Base-by-base conservation (phyloP, 306 rosid genomes). In the Cucurbita maxima region DNA sequence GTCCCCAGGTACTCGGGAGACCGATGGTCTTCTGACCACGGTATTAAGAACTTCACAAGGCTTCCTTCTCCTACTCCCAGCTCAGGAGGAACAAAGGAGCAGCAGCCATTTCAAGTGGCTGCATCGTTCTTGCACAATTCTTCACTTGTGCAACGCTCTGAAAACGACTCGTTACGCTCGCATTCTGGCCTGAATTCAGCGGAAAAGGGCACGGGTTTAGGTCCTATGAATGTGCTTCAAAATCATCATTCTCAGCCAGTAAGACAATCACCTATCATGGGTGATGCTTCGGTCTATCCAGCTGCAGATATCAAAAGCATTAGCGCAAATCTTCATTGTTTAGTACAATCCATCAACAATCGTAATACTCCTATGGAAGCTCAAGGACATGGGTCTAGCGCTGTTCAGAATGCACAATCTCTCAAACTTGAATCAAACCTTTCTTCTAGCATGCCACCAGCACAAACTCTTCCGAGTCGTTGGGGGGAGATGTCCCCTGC, bases 51-150 rank as follows among this genome's bases (percentile, higher is more conserved):
- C 68, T 69, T 96, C 77, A 83, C 88, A 36, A 88, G 86, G 80
- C 95, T 95, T 80, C 99, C 99, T 72, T 95, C 99, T 0, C 99
- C 99, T 61, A 95, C 99, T 81, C 99, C 99, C 36, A 63, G 79
- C 71, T 89, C 83, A 77, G 85, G 84, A 74, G 87, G 79, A 53
- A 59, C 82, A 14, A 86, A 59, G 83, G 87, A 73, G 73, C 91
- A 82, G 79, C 80, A 82, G 79, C 80, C 89, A 38, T 74, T 60
- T 64, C 93, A 81, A 50, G 43, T 78, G 18, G 59, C 84, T 60
- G 82, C 82, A 44, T 78, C 92, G 54, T 64, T 85, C 52, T 44
- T 80, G 86, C 96, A 82, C 68, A 47, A 79, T 69, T 71, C 85
- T 75, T 79, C 52, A 3, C 69, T 64, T 56, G 57, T 71, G 57